Base-by-base conservation (phyloP, 176 grass and related monocot species). In the Eragrostis nindensis region DNA sequence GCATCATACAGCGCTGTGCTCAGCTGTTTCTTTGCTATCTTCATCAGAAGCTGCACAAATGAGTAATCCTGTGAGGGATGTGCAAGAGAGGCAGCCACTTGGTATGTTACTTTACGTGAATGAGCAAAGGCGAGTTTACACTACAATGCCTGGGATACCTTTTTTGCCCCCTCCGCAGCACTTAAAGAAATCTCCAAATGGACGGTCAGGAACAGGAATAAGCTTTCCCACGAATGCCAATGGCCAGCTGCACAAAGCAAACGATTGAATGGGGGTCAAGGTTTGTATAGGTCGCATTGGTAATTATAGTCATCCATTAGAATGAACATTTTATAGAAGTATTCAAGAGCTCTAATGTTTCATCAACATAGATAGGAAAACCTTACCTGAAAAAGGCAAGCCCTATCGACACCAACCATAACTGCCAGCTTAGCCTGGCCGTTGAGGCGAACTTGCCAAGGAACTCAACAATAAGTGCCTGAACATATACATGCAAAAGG, bases 381-480 rank as follows among this genome's bases (percentile, higher is more conserved):
- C 22, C 19, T 83, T 71, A 93, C 91, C 94, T 89, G 27, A 89
- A 48, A 71, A 93, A 80, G 40, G 66, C 40, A 70, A 97, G 85
- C 48, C 82, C 92, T 50, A 93, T 81, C 0, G 92, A 93, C 60
- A 91, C 89, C 56, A 95, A 86, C 96, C 96, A 95, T 45, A 93
- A 76, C 82, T 95, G 94, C 96, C 92, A 99, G 56, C 66, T 95
- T 39, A 99, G 50, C 70, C 29, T 91, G 22, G 90, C 88, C 40
- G 96, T 95, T 1, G 90, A 82, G 4, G 87, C 71, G 27, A 99
- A 99, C 83, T 99, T 95, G 55, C 96, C 90, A 67, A 99, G 92
- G 84, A 99, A 99, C 84, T 95, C 90, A 2, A 99, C 81, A 17
- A 95, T 99, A 53, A 99, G 66, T n/a, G 55, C 84, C 96, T 99